Base-by-base conservation (phyloP, 306 rosid species). In the Corylus americana region DNA sequence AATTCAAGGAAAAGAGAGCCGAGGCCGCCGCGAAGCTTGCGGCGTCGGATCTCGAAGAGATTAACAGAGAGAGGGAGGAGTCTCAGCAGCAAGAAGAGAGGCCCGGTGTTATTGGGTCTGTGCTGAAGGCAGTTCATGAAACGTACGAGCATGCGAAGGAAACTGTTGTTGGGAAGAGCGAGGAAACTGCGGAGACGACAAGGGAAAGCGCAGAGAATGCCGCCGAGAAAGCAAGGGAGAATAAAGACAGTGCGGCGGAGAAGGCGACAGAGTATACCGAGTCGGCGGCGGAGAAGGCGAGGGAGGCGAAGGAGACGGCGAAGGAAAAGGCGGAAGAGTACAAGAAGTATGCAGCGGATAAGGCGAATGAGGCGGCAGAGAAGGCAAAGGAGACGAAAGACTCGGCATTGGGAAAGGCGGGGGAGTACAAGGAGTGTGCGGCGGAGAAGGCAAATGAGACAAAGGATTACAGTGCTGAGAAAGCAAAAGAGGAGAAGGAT, bases 1-100 rank as follows among this genome's bases (percentile, higher is more conserved):
- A 86, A 42, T 81, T 81, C 82, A 91, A 87, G 81, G 81, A 87
- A 44, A 89, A 87, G 79, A 76, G 86, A 81, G 97, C 97, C 0
- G 92, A 88, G 83, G 97, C 91, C 51, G 92, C 89, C 0, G 86
- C 90, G 2, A 90, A 83, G 44, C 88, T 86, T 0, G 90, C 92
- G 0, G 93, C 97, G 5, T 70, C 83, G 20, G 95, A 90, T 49
- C 79, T 92, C 6, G 80, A 82, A 22, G 92, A 92, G 17, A 75
- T 75, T 0, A 80, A 78, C 54, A 81, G 81, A 81, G 78, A 72
- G n/a, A 68, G 18, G 22, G 82, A 39, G 4, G 17, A 16, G 11
- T 35, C 8, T 6, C 72, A 64, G 11, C 55, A 78, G 22, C 71
- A 87, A 10, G 79, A 85, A 31, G 59, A 86, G 29, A 84, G 53